phyloP scores from a whole-genome alignment of 257 asterid species.

The Linaria vulgaris region DNA sequence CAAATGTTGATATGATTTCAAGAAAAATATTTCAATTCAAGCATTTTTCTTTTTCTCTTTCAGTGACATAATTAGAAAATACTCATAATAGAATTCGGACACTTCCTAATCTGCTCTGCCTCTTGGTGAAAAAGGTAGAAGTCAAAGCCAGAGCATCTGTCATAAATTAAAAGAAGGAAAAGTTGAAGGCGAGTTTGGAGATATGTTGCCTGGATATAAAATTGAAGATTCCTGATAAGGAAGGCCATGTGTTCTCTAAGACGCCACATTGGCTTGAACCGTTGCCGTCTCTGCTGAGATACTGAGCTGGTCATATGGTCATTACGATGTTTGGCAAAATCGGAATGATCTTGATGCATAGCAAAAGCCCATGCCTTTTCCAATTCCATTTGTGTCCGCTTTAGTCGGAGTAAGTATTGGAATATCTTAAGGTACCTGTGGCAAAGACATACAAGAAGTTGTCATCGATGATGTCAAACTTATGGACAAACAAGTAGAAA shows the following conservation, averaged over 20 bases:
- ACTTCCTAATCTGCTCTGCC: neutral
- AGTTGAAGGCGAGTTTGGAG: slow-evolving; percentile 3
- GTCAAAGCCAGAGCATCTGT: neutral
- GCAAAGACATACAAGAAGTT: slow-evolving; percentile 28
- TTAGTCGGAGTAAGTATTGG: slow-evolving; percentile 86
- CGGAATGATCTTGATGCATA: slow-evolving; percentile 90
- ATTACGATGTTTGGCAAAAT: slow-evolving; percentile 58
- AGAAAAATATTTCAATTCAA: neutral
- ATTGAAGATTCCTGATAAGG: slow-evolving; percentile 91
- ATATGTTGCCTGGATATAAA: slow-evolving; percentile 78
- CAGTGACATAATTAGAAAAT: neutral
- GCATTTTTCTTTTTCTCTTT: no score
- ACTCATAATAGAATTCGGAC: neutral
- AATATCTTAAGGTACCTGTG: slow-evolving; percentile 87
- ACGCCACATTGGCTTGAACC: slow-evolving; percentile 91
- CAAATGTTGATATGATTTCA: slow-evolving; percentile 4
- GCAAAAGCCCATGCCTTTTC: slow-evolving; percentile 98
- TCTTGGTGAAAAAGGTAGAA: neutral
- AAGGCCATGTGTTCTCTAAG: slow-evolving; percentile 98
- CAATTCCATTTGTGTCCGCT: slow-evolving; percentile 95
- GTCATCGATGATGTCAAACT: slow-evolving; percentile 23
- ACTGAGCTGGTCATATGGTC: slow-evolving; percentile 43
- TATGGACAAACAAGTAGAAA: neutral
- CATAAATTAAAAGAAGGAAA: neutral
- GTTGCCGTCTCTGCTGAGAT: slow-evolving; percentile 75